phyloP scores from a whole-genome alignment of 176 grass and related monocot genomes.

The Poa pratensis region DNA sequence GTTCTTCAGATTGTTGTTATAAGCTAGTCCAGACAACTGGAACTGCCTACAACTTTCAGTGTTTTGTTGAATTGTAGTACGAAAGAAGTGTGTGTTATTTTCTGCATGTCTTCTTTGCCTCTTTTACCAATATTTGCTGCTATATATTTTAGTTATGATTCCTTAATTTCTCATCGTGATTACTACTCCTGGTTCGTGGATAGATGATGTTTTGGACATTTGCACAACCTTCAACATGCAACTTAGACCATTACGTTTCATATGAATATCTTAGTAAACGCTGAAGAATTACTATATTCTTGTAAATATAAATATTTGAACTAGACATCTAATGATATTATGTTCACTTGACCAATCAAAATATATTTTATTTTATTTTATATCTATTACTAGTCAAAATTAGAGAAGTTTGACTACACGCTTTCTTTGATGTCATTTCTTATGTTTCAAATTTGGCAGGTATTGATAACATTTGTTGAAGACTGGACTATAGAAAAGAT shows the following conservation, averaged over 20 bases:
- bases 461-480: conserved; percentile 29
- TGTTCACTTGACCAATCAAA: too few relatives aligned
- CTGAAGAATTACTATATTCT: too few relatives aligned
- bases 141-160: neutral
- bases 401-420: neutral
- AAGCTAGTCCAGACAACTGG: neutral
- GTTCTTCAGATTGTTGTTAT: conserved; percentile 29
- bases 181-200: neutral
- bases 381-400: too few relatives aligned
- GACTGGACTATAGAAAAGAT: neutral
- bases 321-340: too few relatives aligned
- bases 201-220: too few relatives aligned
- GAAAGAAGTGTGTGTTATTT: neutral
- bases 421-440: neutral
- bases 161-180: neutral
- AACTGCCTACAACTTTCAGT: conserved; percentile 9
- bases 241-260: too few relatives aligned
- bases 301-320: too few relatives aligned
- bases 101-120: neutral
- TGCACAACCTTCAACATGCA: too few relatives aligned
- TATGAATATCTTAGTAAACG: too few relatives aligned
- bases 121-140: neutral
- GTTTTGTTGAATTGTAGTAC: neutral
- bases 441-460: conserved; percentile 21
- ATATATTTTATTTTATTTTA: too few relatives aligned